Conservation (phyloP, 2,329 filamentous ascomycete species). For the Fusarium cyanostomum region DNA sequence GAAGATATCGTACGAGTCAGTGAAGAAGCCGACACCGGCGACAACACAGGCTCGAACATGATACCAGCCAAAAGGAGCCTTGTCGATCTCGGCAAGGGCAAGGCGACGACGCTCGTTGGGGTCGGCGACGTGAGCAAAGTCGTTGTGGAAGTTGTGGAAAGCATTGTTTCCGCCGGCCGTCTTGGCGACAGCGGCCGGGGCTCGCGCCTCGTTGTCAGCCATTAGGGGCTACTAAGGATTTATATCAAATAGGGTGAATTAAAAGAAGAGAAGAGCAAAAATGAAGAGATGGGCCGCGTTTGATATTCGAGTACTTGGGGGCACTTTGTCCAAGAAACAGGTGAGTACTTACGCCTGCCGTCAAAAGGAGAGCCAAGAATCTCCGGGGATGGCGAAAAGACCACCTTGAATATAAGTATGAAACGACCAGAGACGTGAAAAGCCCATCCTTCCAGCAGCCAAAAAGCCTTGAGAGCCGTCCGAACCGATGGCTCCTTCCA, state of each 20-base stretch:
- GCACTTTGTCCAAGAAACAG: slow-evolving; percentile 9
- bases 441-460: neutral
- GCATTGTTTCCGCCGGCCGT: slow-evolving; percentile 74
- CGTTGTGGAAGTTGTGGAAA: slow-evolving; percentile 82
- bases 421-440: neutral
- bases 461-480: slow-evolving; percentile 13
- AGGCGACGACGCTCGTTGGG: slow-evolving; percentile 81
- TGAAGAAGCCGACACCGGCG: slow-evolving; percentile 89
- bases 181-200: slow-evolving; percentile 46
- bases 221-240: slow-evolving; percentile 14
- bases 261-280: neutral
- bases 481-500: slow-evolving; percentile 22
- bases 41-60: slow-evolving; percentile 81
- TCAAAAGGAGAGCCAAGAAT: slow-evolving; percentile 21
- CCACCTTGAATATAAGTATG: slow-evolving; percentile 22
- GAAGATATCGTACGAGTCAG: slow-evolving; percentile 87
- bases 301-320: slow-evolving; percentile 9
- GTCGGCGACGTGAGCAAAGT: slow-evolving; percentile 71
- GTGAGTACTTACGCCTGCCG: slow-evolving; percentile 19
- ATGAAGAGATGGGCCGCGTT: neutral
- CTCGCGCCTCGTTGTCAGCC: slow-evolving; percentile 20
- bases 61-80: slow-evolving; percentile 85
- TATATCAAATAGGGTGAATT: neutral
- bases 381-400: neutral
- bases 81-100: slow-evolving; percentile 83